A percentile compares a stretch with the other conserved stretches of the same genome.
Evolutionary conservation across 331 rosid genomes (phyloP).

Genomic region (Spiraea crenata): DNA sequence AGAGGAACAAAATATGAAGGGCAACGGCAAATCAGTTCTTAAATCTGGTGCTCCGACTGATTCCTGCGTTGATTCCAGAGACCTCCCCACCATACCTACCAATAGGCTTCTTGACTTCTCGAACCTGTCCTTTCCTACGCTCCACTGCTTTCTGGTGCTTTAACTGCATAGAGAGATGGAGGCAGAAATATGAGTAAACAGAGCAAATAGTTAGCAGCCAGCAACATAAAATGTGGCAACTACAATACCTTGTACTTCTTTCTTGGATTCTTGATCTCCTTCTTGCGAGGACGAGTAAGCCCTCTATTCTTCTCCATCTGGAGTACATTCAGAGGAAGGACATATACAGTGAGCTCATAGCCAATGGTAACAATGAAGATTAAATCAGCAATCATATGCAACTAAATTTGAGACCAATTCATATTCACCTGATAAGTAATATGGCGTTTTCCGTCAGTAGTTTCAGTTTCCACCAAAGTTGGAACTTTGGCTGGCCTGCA

Average conservation of each 20-base stretch:
- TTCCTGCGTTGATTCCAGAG: conserved; percentile 62
- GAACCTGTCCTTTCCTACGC: conserved; percentile 61
- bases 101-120: conserved; percentile 38
- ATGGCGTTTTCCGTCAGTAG: conserved; percentile 64
- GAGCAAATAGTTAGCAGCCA: neutral
- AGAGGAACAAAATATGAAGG: neutral
- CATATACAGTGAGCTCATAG: conserved; percentile 4
- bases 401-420: neutral
- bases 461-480: conserved; percentile 54
- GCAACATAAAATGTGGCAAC: neutral
- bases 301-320: conserved; percentile 88
- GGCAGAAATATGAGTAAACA: conserved; percentile 5
- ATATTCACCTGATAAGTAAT: conserved; percentile 56
- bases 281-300: conserved; percentile 62
- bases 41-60: conserved; percentile 66
- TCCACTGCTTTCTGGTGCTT: conserved; percentile 62
- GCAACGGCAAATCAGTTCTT: conserved; percentile 24
- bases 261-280: conserved; percentile 76
- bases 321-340: conserved; percentile 16
- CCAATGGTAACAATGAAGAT: neutral
- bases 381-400: neutral
- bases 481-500: conserved; percentile 44
- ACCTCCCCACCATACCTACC: conserved; percentile 67
- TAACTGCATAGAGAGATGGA: conserved; percentile 35
- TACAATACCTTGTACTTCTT: conserved; percentile 86